phyloP scores from a whole-genome alignment of 768 basidiomycete species.

The Suillus luteus region DNA sequence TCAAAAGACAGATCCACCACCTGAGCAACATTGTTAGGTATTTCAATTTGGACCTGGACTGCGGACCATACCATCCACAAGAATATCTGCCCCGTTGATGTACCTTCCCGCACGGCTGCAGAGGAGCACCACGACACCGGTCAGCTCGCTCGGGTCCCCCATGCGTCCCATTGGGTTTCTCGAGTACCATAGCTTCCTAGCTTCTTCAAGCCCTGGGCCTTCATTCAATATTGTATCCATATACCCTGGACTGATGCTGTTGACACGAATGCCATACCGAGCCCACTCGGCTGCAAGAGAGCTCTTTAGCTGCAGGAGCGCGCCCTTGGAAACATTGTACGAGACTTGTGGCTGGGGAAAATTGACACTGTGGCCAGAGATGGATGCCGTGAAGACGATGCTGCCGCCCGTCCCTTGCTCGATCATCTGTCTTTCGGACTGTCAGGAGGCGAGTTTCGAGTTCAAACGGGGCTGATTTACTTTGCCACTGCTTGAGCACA shows the following conservation, averaged over 20 bases:
- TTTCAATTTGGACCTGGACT: neutral
- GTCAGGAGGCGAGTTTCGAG: neutral
- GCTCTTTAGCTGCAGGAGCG: slow-evolving; percentile 39
- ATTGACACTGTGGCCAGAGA: slow-evolving; percentile 43
- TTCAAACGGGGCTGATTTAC: slow-evolving; percentile 22
- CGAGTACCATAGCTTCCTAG: slow-evolving; percentile 39
- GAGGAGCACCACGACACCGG: slow-evolving; percentile 41
- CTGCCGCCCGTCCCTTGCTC: slow-evolving; percentile 42
- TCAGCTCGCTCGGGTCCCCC: slow-evolving; percentile 43
- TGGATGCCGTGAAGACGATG: slow-evolving; percentile 45
- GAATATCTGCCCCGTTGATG: slow-evolving; percentile 45
- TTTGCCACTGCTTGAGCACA: slow-evolving; percentile 45
- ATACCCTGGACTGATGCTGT: slow-evolving; percentile 46
- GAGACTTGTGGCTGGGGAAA: slow-evolving; percentile 45
- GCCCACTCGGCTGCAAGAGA: slow-evolving; percentile 47
- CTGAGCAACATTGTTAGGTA: slow-evolving; percentile 12
- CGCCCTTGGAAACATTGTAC: slow-evolving; percentile 47
- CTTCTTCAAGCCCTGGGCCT: slow-evolving; percentile 33
- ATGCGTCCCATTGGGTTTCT: slow-evolving; percentile 47
- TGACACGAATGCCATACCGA: slow-evolving; percentile 43
- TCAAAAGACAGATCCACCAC: slow-evolving; percentile 27
- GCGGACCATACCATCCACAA: slow-evolving; percentile 40
- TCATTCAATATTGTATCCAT: slow-evolving; percentile 46
- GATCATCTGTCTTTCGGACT: slow-evolving; percentile 41
- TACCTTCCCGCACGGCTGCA: slow-evolving; percentile 45